These are phyloP conservation scores for Lactarius hatsudake DNA, from an alignment of 768 basidiomycete genomes.

Conservation along the genomic window DNA sequence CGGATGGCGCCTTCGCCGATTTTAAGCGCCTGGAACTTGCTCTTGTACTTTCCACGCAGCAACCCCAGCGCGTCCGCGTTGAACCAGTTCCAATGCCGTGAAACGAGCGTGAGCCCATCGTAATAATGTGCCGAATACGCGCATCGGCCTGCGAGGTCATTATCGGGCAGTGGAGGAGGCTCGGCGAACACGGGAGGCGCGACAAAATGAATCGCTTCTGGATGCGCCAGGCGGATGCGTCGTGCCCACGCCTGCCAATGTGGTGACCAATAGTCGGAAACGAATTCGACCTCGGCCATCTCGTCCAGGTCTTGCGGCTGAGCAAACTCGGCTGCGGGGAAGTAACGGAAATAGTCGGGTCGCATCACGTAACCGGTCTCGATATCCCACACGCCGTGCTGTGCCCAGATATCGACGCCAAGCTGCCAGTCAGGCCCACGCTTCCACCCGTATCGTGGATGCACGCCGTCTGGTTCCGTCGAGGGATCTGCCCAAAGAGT, in stretches of 20 bases:
- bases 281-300: slow-evolving; percentile 54
- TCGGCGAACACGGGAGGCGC: slow-evolving; percentile 87
- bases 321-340: slow-evolving; percentile 34
- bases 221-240: slow-evolving; percentile 66
- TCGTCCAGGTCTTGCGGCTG: slow-evolving; percentile 37
- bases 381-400: slow-evolving; percentile 86
- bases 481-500: slow-evolving; percentile 72
- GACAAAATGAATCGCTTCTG: slow-evolving; percentile 83
- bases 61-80: slow-evolving; percentile 94
- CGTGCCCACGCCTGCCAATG: slow-evolving; percentile 57
- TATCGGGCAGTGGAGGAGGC: slow-evolving; percentile 62
- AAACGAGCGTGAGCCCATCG: slow-evolving; percentile 91
- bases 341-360: slow-evolving; percentile 71
- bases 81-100: slow-evolving; percentile 91
- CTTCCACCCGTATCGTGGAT: slow-evolving; percentile 80
- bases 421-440: slow-evolving; percentile 68
- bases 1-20: slow-evolving; percentile 85
- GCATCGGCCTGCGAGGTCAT: slow-evolving; percentile 59
- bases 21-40: slow-evolving; percentile 66
- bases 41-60: slow-evolving; percentile 77
- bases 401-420: slow-evolving; percentile 83
- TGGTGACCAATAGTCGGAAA: slow-evolving; percentile 75
- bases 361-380: slow-evolving; percentile 61
- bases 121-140: slow-evolving; percentile 88
- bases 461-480: slow-evolving; percentile 49